Conservation (phyloP, 2,329 filamentous ascomycete genomes). For the Trichoderma gracile region DNA sequence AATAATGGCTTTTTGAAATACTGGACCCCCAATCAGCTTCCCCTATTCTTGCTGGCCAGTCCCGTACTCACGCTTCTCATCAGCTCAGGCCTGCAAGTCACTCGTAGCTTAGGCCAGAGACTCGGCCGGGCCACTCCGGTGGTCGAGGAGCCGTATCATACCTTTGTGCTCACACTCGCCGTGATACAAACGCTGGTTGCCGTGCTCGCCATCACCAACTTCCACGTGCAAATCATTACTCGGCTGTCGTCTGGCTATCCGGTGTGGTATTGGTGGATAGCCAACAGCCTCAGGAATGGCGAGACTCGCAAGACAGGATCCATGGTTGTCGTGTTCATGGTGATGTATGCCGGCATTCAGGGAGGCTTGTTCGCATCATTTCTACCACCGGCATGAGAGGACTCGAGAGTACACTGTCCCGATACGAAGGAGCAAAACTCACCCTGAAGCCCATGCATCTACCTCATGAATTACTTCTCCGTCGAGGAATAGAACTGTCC, state of each 20-base stretch:
- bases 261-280: constrained; percentile 84
- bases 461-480: background rate
- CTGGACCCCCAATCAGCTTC: constrained; percentile 84
- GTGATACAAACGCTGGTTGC: constrained; percentile 72
- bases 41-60: constrained; percentile 79
- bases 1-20: constrained; percentile 84
- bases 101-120: constrained; percentile 32
- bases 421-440: background rate
- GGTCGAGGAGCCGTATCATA: constrained; percentile 26
- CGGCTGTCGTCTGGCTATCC: constrained; percentile 86
- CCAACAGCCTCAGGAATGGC: constrained; percentile 46
- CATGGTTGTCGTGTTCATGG: constrained; percentile 63
- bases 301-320: constrained; percentile 38
- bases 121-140: constrained; percentile 17
- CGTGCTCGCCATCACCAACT: constrained; percentile 70
- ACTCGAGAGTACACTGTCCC: background rate
- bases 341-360: constrained; percentile 82
- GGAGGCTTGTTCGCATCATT: constrained; percentile 85
- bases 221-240: constrained; percentile 93
- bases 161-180: constrained; percentile 60
- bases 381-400: constrained; percentile 74
- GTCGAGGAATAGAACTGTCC: too few relatives aligned
- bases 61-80: constrained; percentile 70
- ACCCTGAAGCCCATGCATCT: background rate
- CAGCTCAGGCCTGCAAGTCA: constrained; percentile 55